Base-by-base conservation (phyloP, 2,329 filamentous ascomycete species). In the Thelonectria olida region DNA sequence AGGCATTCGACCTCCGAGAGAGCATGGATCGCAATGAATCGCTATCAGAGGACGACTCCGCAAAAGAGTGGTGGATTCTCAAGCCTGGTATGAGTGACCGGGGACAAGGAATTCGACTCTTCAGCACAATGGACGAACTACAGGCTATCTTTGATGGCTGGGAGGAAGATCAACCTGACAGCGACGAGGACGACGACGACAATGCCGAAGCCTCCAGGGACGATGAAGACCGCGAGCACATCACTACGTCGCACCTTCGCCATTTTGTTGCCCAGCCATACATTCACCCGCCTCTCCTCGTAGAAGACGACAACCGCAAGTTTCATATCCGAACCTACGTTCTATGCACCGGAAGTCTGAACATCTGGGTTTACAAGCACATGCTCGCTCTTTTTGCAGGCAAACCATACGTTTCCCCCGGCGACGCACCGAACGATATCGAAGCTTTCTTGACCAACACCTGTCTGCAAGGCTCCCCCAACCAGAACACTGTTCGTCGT, bases 41-140 rank as follows among this genome's bases (percentile, higher is more conserved):
- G 12, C 62, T 58, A 2, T 50, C 56, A 4, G 67, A 70, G 2
- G 67, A 58, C 0, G 63, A 77, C 27, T 41, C 27, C 31, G 79
- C 85, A 41, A 84, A 85, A 61, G 88, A 96, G 74, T 99, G 95
- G 95, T 99, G 96, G 96, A 98, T 99, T 67, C 78, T 99, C 61
- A 99, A 99, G 79, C 95, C 96, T 0, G 91, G 95, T 8, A 98
- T 99, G 96, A 97, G 93, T 76, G 96, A 99, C 74, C 87, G 95
- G 22, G 96, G 95, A 0, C 94, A 97, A 75, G 96, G 96, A 1
- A 97, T 99, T 59, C 82, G 92, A 38, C 81, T 99, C 1, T 99
- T 99, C 76, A 92, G 88, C 70, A 92, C 88, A 2, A 92, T 96
- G 81, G 88, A 90, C 57, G 90, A 97, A 73, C 80, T 99, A n/a